phyloP scores from a whole-genome alignment of 2,329 filamentous ascomycete genomes.

The Penicillium sp. region DNA sequence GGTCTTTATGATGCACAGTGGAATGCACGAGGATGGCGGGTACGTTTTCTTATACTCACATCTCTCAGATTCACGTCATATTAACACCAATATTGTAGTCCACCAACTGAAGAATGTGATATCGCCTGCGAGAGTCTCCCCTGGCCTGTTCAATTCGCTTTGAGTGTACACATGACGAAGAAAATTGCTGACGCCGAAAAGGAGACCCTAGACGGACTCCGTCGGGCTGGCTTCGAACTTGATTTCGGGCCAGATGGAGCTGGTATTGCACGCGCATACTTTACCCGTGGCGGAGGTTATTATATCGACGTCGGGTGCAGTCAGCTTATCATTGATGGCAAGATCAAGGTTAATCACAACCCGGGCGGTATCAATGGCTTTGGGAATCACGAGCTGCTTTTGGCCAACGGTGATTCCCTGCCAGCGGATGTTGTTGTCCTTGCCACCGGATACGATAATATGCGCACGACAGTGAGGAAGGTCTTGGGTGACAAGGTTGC shows the following conservation, averaged over 20 bases:
- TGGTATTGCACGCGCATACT: conserved; percentile 47
- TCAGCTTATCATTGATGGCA: conserved; percentile 56
- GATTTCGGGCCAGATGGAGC: conserved; percentile 43
- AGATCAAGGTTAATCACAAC: conserved; percentile 62
- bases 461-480: conserved; percentile 61
- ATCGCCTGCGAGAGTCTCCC: conserved; percentile 50
- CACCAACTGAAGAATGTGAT: conserved; percentile 54
- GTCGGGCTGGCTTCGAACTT: conserved; percentile 48
- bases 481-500: conserved; percentile 64
- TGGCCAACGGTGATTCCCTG: conserved; percentile 57
- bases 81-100: conserved; percentile 26
- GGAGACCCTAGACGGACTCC: conserved; percentile 47
- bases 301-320: conserved; percentile 59
- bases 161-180: conserved; percentile 46
- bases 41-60: conserved; percentile 7
- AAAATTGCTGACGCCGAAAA: conserved; percentile 45
- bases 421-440: conserved; percentile 64
- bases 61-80: no score
- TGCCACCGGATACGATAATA: conserved; percentile 67
- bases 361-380: conserved; percentile 55
- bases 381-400: conserved; percentile 46
- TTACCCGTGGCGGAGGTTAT: conserved; percentile 55
- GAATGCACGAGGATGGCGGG: conserved; percentile 49
- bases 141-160: conserved; percentile 48
- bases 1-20: conserved; percentile 47